Base-by-base conservation (phyloP, 2,329 filamentous ascomycete species). In the Cytospora leucostoma region DNA sequence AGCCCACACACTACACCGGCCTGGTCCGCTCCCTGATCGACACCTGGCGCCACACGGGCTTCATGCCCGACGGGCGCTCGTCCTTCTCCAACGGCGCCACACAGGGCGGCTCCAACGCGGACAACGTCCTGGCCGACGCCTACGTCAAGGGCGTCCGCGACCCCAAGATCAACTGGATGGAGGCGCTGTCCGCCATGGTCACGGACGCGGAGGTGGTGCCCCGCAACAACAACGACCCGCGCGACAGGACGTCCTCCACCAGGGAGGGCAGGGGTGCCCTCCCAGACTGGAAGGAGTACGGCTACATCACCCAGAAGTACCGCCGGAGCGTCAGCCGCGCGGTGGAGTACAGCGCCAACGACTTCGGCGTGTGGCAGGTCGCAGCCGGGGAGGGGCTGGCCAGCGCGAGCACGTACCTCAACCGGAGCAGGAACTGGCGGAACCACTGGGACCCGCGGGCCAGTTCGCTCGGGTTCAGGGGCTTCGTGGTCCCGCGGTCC, bases 71-170 rank as follows among this genome's bases (percentile, higher is more conserved):
- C 68, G 87, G 80, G 0, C 82, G 88, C 12, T 89, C 86, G 0
- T 88, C 84, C 1, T 87, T 90, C 72, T 88, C 79, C 75, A 91
- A 89, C 66, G 89, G 89, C 11, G 83, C 84, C 17, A 84, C 85
- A 0, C 88, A 91, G 71, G 88, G 87, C 11, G 89, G 88, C 7
- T 88, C 84, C 11, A 91, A 91, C 68, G 84, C 85, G 2, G 88
- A 91, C 71, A 91, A 88, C 61, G 82, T 91, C 3, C 81, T 92
- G 19, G 88, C 88, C 1, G 89, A 92, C 70, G 88, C 88, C 0
- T 91, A 85, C 64, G 80, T 90, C 27, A 91, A 91, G 71, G 86
- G 87, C 0, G 80, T 90, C 4, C 78, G 81, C 12, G 86, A 84
- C 3, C 71, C 84, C 5, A 27, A 27, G 70, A 77, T 88, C 21